Conservation (phyloP, 148 eudicot species). For the Talinum fruticosum region DNA sequence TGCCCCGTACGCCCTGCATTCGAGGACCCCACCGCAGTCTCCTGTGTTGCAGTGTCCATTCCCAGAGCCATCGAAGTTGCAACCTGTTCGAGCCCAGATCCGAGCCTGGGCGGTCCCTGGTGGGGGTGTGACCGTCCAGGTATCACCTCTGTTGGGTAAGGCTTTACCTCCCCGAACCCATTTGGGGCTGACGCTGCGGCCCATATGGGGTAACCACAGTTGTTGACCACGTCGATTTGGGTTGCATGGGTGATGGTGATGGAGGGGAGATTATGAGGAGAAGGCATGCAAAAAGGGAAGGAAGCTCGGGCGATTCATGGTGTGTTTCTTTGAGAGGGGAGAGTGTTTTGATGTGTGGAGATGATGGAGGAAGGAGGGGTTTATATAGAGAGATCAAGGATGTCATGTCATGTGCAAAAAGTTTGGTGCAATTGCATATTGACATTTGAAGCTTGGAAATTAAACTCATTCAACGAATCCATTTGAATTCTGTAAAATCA, state of each 20-base stretch:
- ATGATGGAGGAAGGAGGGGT: slow-evolving; percentile 1
- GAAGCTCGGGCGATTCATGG: neutral
- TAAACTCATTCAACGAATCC: too few species aligned
- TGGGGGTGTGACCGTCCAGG: slow-evolving; percentile 26
- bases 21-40: slow-evolving; percentile 43
- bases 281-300: slow-evolving; percentile 16
- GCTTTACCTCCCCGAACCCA: slow-evolving; percentile 35
- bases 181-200: slow-evolving; percentile 32
- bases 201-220: slow-evolving; percentile 46
- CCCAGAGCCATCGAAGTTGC: slow-evolving; percentile 37
- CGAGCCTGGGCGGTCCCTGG: slow-evolving; percentile 41
- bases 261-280: slow-evolving; percentile 3
- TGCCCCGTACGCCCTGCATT: slow-evolving; percentile 33
- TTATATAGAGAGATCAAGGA: slow-evolving; percentile 15
- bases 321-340: neutral
- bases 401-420: neutral
- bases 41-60: slow-evolving; percentile 43
- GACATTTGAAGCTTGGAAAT: too few species aligned
- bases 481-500: too few species aligned
- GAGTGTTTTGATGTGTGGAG: neutral
- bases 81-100: slow-evolving; percentile 53
- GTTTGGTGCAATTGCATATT: too few species aligned
- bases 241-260: slow-evolving; percentile 33
- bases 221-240: slow-evolving; percentile 39
- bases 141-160: slow-evolving; percentile 26